Base-by-base conservation (phyloP, 345 rosid genomes). In the Lumnitzera littorea region DNA sequence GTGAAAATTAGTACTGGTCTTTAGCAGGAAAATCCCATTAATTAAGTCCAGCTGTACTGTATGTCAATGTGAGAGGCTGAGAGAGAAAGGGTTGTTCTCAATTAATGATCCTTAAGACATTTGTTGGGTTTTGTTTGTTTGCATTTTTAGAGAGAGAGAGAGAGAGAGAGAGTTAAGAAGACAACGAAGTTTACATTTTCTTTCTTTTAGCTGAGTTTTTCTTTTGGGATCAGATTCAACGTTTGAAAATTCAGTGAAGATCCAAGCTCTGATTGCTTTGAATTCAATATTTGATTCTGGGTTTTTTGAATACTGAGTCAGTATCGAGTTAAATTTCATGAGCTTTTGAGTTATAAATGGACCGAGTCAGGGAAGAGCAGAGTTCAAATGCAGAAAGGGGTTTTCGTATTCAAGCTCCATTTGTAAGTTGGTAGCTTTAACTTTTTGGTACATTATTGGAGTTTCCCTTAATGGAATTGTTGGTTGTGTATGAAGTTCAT, bases 401-500 rank as follows among this genome's bases (percentile, higher is more conserved):
- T 41, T 76, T 76, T 76, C 80, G 91, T 56, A 73, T 84, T 73
- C 91, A 86, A 73, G 91, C 95, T 74, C 96, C 96, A 62, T 67
- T 89, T 84, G 96, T 89, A 72, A 68, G 68, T 57, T 55, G 11
- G 15, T 14, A 13, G 56, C 51, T 67, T 15, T 4, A 24, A 24
- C 23, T 57, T 23, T 58, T 51, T 24, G 12, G 15, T 66, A 46
- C 20, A 46, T 3, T 65, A 47, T 1, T 29, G 27, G 10, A 12
- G 27, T 61, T 59, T 31, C 61, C 49, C 68, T 60, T 59, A 14
- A 6, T 59, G 48, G 47, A 8, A 51, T 46, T 60, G 43, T 47
- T 58, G 62, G 69, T 60, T 68, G 60, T 68, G 17, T 49, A 46
- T 51, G n/a, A 53, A 59, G 60, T 62, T 60, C 57, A 50, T 62